Conservation (phyloP, 2,329 filamentous ascomycete genomes). For the Aspergillus clavatus region DNA sequence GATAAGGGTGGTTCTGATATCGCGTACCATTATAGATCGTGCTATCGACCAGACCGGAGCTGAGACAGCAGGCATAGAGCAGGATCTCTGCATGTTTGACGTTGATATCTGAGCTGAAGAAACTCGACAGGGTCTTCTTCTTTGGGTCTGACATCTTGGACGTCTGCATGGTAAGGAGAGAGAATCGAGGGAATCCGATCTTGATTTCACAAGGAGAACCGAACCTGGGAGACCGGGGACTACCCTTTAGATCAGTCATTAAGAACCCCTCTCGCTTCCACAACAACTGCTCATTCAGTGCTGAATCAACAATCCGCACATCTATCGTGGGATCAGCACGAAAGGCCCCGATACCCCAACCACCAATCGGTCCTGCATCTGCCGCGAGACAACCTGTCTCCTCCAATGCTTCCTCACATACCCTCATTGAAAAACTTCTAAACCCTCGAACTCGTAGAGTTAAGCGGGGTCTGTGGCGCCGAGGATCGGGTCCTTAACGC, state of each 20-base stretch:
- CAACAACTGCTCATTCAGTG: neutral
- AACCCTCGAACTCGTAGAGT: neutral
- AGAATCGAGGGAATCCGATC: neutral
- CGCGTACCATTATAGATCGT: slow-evolving; percentile 27
- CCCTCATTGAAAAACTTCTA: neutral
- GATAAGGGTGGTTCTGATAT: neutral
- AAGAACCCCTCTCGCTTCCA: neutral
- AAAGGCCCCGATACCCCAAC: neutral
- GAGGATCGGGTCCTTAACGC: neutral
- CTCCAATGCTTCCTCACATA: neutral
- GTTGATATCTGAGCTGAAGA: slow-evolving; percentile 19
- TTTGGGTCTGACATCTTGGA: slow-evolving; percentile 1
- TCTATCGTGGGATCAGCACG: neutral
- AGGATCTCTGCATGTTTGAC: slow-evolving; percentile 22
- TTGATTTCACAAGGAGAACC: neutral
- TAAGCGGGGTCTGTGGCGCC: neutral
- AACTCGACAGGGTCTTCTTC: slow-evolving; percentile 7
- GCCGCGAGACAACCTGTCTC: neutral
- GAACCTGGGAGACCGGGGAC: neutral
- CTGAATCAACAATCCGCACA: neutral
- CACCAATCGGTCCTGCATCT: neutral
- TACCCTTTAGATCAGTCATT: neutral
- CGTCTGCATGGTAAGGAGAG: neutral
- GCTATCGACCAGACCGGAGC: slow-evolving; percentile 26
- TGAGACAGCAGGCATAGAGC: slow-evolving; percentile 25